Percentiles rank a stretch among this genome's conserved stretches.
Conservation (phyloP, 495 filamentous ascomycete species). For the Daldinia caldariorum region DNA sequence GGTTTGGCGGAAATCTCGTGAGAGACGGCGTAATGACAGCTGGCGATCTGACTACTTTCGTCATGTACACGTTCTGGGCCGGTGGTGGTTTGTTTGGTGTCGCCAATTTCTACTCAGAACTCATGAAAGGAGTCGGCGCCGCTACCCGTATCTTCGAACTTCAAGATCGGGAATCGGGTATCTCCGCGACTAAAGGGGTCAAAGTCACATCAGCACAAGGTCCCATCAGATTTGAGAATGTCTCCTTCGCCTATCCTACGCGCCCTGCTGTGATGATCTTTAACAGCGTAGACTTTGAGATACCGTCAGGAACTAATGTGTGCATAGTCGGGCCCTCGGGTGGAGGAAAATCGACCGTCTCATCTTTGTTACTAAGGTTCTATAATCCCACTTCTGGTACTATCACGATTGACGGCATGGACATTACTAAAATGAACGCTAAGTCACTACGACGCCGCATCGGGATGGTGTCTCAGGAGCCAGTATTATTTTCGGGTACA, state of each 20-base stretch:
- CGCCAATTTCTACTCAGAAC: constrained; percentile 94
- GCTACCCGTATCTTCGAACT: constrained; percentile 95
- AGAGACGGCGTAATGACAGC: constrained; percentile 84
- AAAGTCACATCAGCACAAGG: constrained; percentile 85
- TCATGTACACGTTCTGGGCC: constrained; percentile 97
- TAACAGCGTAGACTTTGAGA: constrained; percentile 85
- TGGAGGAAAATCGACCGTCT: constrained; percentile 95
- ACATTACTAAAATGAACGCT: constrained; percentile 88
- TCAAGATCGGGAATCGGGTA: constrained; percentile 89
- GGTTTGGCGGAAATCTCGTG: constrained; percentile 90
- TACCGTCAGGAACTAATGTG: constrained; percentile 91
- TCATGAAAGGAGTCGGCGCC: constrained; percentile 98
- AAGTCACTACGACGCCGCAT: constrained; percentile 95
- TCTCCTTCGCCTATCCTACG: constrained; percentile 90
- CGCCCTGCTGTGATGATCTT: constrained; percentile 92
- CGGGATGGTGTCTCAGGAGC: constrained; percentile 94
- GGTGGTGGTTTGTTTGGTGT: constrained; percentile 91
- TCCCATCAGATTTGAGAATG: constrained; percentile 83
- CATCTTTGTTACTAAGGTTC: constrained; percentile 86
- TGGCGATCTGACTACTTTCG: constrained; percentile 93
- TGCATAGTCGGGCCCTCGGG: constrained; percentile 96
- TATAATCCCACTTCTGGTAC: constrained; percentile 82
- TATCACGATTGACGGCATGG: constrained; percentile 84
- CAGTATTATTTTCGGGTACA: constrained; percentile 93
- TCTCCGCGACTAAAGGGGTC: constrained; percentile 80